Evolutionary conservation across 306 rosid genomes (phyloP).

Genomic region (Arachis stenosperma): DNA sequence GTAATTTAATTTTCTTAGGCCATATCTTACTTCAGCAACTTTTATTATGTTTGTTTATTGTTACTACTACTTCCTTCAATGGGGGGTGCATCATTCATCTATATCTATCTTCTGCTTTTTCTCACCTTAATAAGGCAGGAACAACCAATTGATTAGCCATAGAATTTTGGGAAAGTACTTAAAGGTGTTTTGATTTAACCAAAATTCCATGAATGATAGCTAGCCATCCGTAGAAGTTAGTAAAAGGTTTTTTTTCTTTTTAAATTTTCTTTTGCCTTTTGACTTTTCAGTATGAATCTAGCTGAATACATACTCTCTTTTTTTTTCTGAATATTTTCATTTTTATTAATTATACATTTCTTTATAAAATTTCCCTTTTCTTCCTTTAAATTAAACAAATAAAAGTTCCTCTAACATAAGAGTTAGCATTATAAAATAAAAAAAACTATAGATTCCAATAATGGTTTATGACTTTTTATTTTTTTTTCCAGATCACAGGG

Average conservation of each 20-base stretch:
- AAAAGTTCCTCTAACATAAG: slow-evolving; percentile 14
- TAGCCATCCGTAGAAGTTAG: slow-evolving; percentile 42
- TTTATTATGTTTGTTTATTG: background rate
- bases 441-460: slow-evolving; percentile 35
- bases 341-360: slow-evolving; percentile 15
- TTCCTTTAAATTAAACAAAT: slow-evolving; percentile 11
- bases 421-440: slow-evolving; percentile 9
- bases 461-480: slow-evolving; percentile 17
- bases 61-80: background rate
- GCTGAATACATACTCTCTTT: background rate
- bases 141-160: slow-evolving; percentile 28
- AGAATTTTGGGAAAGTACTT: slow-evolving; percentile 25
- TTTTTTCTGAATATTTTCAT: slow-evolving; percentile 11
- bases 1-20: slow-evolving; percentile 16
- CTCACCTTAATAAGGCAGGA: slow-evolving; percentile 10
- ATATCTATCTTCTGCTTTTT: slow-evolving; percentile 16
- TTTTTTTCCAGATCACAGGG: slow-evolving; percentile 66
- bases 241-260: slow-evolving; percentile 25
- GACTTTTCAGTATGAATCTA: slow-evolving; percentile 39
- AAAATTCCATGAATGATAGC: slow-evolving; percentile 25
- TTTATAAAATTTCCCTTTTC: slow-evolving; percentile 16
- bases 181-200: background rate
- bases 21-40: background rate
- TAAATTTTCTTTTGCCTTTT: slow-evolving; percentile 22
- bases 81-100: background rate